Conservation (phyloP, 2,329 filamentous ascomycete species). For the Penicillium sp. region DNA sequence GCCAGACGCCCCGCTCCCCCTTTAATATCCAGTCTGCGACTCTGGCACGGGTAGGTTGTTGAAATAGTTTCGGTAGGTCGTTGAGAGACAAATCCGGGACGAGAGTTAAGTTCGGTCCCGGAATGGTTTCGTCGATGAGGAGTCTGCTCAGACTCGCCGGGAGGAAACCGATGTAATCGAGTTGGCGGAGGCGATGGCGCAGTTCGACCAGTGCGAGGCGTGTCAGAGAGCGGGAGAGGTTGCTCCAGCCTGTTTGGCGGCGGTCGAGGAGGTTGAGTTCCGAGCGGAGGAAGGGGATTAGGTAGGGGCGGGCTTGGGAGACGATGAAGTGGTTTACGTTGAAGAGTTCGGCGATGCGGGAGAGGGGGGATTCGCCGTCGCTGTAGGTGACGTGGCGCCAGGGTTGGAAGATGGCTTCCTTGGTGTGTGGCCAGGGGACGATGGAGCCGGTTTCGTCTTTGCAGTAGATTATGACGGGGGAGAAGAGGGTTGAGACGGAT, state of each 20-base stretch:
- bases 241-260: slow-evolving; percentile 60
- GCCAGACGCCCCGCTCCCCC: slow-evolving; percentile 89
- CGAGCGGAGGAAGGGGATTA: slow-evolving; percentile 80
- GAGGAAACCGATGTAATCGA: slow-evolving; percentile 75
- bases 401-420: slow-evolving; percentile 65
- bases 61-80: slow-evolving; percentile 78
- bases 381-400: slow-evolving; percentile 67
- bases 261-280: slow-evolving; percentile 74
- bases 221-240: slow-evolving; percentile 58
- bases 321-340: slow-evolving; percentile 96
- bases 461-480: slow-evolving; percentile 69
- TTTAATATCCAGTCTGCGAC: slow-evolving; percentile 82
- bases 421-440: slow-evolving; percentile 68
- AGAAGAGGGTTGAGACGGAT: slow-evolving; percentile 65
- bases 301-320: slow-evolving; percentile 85
- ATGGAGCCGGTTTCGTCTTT: slow-evolving; percentile 74
- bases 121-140: slow-evolving; percentile 78
- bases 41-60: slow-evolving; percentile 74
- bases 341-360: slow-evolving; percentile 77
- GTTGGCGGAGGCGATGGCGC: slow-evolving; percentile 76
- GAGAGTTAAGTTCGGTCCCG: slow-evolving; percentile 75
- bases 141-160: slow-evolving; percentile 71
- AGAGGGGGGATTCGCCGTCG: slow-evolving; percentile 67
- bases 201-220: slow-evolving; percentile 74
- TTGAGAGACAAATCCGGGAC: slow-evolving; percentile 73